Base-by-base conservation (phyloP, 148 eudicot species). In the Diospyros kaki region DNA sequence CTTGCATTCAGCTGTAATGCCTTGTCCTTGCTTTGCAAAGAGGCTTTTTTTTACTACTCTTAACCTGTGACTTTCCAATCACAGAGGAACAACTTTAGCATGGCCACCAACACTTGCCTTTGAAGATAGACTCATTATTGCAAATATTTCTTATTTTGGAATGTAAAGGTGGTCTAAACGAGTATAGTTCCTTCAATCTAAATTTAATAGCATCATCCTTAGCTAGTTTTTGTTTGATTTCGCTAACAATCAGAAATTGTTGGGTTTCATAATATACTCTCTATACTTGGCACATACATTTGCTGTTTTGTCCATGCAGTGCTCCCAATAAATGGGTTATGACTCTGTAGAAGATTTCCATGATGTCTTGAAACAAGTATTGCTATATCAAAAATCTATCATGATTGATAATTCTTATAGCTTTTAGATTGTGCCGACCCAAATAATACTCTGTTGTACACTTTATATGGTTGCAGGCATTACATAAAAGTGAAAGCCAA, bases 261-360 rank as follows among this genome's bases (percentile, higher is more conserved):
- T 70, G 15, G 15, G 39, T 43, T 77, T 11, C 70, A 77, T 69
- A 45, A 51, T 2, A 43, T 64, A 13, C 55, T 15, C 56, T 71
- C 12, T 9, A 18, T 71, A 48, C 66, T 77, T 12, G 6, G 40
- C 41, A 10, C 71, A n/a, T 65, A 52, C 10, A 28, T 53, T 28
- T 64, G 13, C 15, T 43, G 3, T 64, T 54, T 73, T 50, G 39
- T 76, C 17, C 65, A 44, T 18, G 50, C 73, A 78, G 81, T 77
- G 69, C 73, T 81, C 78, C 40, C 76, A 74, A 65, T 73, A 78
- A 64, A 74, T 73, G 56, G 78, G 72, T 58, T 74, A 63, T 41
- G 69, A 71, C 59, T 58, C 75, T 46, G 53, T 17, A n/a, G 81
- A 74, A 64, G 84, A 74, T 73, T 78, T 81, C 64, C 84, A 81